Evolutionary conservation across 257 asterid genomes (phyloP).

Genomic region (Lycium ferocissimum): DNA sequence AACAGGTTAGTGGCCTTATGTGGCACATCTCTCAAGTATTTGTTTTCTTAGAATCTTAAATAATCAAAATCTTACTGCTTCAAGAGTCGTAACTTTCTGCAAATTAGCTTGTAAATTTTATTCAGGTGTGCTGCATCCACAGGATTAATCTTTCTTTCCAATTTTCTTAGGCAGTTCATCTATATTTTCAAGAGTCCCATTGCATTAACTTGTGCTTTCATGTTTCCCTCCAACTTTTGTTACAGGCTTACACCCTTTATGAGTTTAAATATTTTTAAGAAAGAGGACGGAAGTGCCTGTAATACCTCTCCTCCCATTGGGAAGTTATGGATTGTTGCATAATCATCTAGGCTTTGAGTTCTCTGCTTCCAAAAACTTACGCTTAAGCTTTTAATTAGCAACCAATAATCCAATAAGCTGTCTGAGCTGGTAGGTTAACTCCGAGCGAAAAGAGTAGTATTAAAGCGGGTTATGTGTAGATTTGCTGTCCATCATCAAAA

Average conservation of each 20-base stretch:
- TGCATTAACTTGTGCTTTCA: background rate
- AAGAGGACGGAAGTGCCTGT: background rate
- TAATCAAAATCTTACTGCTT: slow-evolving; percentile 17
- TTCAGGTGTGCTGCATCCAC: background rate
- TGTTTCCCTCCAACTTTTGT: background rate
- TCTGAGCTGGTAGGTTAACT: background rate
- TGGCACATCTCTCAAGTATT: slow-evolving; percentile 30
- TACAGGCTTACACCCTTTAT: slow-evolving; percentile 10
- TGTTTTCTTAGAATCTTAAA: slow-evolving; percentile 16
- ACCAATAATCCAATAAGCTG: slow-evolving; percentile 13
- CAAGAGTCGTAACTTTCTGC: background rate
- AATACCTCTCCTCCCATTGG: slow-evolving; percentile 1
- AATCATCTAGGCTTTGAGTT: background rate
- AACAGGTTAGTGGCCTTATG: slow-evolving; percentile 61
- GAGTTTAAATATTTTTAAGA: slow-evolving; percentile 1
- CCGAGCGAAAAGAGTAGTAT: background rate
- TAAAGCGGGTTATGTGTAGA: background rate
- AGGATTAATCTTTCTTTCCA: slow-evolving; percentile 13
- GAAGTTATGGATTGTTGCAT: slow-evolving; percentile 9
- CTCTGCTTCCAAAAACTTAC: background rate
- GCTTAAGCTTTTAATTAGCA: slow-evolving; percentile 22
- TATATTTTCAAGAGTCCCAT: background rate
- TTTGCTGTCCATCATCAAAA: slow-evolving; percentile 5
- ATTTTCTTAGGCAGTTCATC: slow-evolving; percentile 11
- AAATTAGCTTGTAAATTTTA: slow-evolving; percentile 11